Evolutionary conservation across 2,329 filamentous ascomycete species (phyloP), one percentile per base, ranked within the genome.

Genomic region (Exophiala viscosa): DNA sequence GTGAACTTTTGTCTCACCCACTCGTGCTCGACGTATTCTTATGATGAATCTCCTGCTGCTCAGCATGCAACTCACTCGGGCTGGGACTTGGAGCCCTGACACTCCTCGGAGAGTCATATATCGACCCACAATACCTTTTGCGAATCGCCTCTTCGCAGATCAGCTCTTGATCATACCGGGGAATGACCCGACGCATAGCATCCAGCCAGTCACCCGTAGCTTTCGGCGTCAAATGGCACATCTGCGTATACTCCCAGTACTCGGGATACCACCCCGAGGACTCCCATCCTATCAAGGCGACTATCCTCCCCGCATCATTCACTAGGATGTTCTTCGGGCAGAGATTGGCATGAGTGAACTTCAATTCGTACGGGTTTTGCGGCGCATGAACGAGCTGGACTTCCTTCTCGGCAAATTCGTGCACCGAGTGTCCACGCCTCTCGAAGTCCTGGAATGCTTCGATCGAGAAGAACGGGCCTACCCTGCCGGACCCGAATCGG

Each of bases 181-280:
- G 48, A 7, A 61, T 51, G 28, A 58, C 53, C 28, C 51, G 50
- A 41, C 54, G 52, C 58, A 61, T 60, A 28, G 59, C 57, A 32
- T 53, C 52, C 7, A 60, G 52, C 60, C 60, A 62, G 17, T 61
- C 60, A 13, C 53, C 53, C 53, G 55, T 58, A 18, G 49, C 54
- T 17, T 60, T 54, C 1, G 52, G 49, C 3, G 54, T 59, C 46
- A 55, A 45, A 39, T 60, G 58, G 38, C 59, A 61, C 58, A 62
- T 60, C 39, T 66, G 64, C 14, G 63, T 59, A 45, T 65, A 66
- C 52, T 66, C 63, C 64, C 62, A 66, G 45, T 66, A 66, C 43
- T 66, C 58, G 0, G 62, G 62, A 50, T 62, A 65, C 52, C 53
- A 65, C 4, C 63, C 62, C 4, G 64, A 58, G 40, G 58, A 63